Evolutionary conservation across 805 yeast genomes (phyloP).

Genomic region (Lipomyces japonicus): DNA sequence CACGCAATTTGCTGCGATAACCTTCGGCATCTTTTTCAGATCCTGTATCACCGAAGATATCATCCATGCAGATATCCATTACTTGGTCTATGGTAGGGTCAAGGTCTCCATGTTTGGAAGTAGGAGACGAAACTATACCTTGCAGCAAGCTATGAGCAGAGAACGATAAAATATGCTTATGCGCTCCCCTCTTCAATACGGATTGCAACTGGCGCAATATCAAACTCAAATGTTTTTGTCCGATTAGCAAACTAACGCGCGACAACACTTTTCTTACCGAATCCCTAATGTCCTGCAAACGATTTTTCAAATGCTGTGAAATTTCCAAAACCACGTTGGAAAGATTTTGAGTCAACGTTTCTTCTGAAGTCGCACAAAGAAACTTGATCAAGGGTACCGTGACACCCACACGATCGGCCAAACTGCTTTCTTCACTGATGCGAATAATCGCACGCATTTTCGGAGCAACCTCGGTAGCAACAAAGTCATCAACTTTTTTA

Average conservation of each 20-base stretch:
- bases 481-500: conserved; percentile 44
- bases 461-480: conserved; percentile 58
- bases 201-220: conserved; percentile 71
- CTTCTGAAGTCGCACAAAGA: conserved; percentile 57
- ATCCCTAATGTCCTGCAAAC: conserved; percentile 85
- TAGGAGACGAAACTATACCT: conserved; percentile 42
- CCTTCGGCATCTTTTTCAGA: conserved; percentile 94
- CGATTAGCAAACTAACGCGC: conserved; percentile 59
- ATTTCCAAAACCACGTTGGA: conserved; percentile 81
- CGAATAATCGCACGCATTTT: conserved; percentile 54
- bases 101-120: conserved; percentile 63
- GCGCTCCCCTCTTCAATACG: conserved; percentile 85
- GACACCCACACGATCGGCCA: conserved; percentile 68
- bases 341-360: conserved; percentile 53
- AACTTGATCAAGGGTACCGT: conserved; percentile 75
- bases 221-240: conserved; percentile 68
- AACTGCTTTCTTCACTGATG: conserved; percentile 71
- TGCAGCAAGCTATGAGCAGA: conserved; percentile 74
- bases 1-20: conserved; percentile 78
- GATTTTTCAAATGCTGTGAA: conserved; percentile 83
- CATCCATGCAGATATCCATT: conserved; percentile 80
- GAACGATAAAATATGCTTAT: conserved; percentile 85
- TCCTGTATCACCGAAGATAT: conserved; percentile 85
- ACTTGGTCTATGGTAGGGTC: conserved; percentile 58
- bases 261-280: conserved; percentile 73